Conservation (phyloP, 768 basidiomycete genomes). For the Termitomyces sp. region DNA sequence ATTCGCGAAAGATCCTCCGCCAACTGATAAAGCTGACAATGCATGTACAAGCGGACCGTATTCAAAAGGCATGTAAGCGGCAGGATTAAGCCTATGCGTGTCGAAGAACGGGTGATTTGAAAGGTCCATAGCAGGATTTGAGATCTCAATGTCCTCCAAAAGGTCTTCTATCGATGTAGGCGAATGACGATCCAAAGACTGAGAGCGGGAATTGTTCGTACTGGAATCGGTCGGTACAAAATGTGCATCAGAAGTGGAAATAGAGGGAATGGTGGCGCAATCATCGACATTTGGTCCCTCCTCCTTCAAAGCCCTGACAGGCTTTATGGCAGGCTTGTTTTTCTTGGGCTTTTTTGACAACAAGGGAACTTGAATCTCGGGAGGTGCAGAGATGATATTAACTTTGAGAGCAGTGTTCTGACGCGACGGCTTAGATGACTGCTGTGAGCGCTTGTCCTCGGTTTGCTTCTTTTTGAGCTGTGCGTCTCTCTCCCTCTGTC, state of each 20-base stretch:
- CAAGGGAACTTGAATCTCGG: slow-evolving; percentile 61
- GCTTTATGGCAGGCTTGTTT: slow-evolving; percentile 59
- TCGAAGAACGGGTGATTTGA: slow-evolving; percentile 75
- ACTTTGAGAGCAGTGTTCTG: slow-evolving; percentile 9
- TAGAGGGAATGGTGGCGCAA: slow-evolving; percentile 36
- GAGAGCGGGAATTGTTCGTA: slow-evolving; percentile 53
- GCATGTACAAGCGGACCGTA: slow-evolving; percentile 86
- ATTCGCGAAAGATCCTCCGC: slow-evolving; percentile 78
- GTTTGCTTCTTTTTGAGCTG: slow-evolving; percentile 18
- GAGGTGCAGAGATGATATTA: slow-evolving; percentile 16
- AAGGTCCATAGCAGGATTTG: slow-evolving; percentile 60
- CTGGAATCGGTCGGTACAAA: slow-evolving; percentile 41
- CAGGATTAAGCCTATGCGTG: slow-evolving; percentile 60
- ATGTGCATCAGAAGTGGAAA: slow-evolving; percentile 43
- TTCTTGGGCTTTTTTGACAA: slow-evolving; percentile 84
- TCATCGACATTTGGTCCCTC: slow-evolving; percentile 41
- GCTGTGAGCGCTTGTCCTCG: slow-evolving; percentile 16
- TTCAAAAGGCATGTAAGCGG: slow-evolving; percentile 77
- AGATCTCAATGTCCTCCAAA: slow-evolving; percentile 62
- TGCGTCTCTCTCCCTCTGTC: slow-evolving; percentile 18
- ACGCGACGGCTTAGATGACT: slow-evolving; percentile 3
- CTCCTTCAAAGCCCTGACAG: slow-evolving; percentile 53
- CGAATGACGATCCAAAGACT: slow-evolving; percentile 48
- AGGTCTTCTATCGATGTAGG: slow-evolving; percentile 57
- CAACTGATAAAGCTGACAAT: slow-evolving; percentile 79